Conservation (phyloP, 768 basidiomycete species). For the Rhizopogon vesiculosus region DNA sequence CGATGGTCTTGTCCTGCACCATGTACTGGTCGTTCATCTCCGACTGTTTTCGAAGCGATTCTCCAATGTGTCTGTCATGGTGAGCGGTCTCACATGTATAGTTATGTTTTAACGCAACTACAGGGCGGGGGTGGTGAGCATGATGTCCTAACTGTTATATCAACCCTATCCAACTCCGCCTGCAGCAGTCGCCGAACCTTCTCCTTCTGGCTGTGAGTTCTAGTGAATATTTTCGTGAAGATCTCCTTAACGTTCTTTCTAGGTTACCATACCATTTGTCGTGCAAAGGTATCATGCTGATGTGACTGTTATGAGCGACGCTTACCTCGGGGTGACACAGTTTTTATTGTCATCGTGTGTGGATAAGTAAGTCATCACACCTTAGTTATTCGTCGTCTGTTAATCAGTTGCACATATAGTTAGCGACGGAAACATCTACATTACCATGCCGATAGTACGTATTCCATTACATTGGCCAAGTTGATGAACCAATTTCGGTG, state of each 20-base stretch:
- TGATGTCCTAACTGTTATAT: neutral
- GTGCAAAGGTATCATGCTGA: neutral
- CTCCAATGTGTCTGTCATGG: neutral
- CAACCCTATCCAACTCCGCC: neutral
- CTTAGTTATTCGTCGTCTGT: neutral
- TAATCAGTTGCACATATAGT: neutral
- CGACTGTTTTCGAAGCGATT: neutral
- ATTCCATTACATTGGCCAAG: neutral
- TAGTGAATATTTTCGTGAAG: neutral
- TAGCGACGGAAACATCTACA: neutral
- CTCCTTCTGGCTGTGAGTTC: neutral
- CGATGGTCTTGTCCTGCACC: neutral
- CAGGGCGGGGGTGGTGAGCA: neutral
- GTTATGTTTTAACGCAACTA: neutral
- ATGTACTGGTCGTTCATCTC: neutral
- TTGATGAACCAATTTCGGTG: neutral
- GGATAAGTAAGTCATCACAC: slow-evolving; percentile 1
- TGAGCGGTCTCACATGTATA: neutral
- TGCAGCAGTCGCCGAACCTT: neutral
- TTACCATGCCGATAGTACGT: neutral
- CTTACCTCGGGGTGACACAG: neutral
- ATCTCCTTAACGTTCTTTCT: neutral
- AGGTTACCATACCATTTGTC: neutral
- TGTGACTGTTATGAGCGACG: neutral
- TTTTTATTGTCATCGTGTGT: slow-evolving; percentile 5